Evolutionary conservation across 2,329 filamentous ascomycete species (phyloP), one percentile per base, ranked within the genome.

Genomic region (Botryotinia calthae): DNA sequence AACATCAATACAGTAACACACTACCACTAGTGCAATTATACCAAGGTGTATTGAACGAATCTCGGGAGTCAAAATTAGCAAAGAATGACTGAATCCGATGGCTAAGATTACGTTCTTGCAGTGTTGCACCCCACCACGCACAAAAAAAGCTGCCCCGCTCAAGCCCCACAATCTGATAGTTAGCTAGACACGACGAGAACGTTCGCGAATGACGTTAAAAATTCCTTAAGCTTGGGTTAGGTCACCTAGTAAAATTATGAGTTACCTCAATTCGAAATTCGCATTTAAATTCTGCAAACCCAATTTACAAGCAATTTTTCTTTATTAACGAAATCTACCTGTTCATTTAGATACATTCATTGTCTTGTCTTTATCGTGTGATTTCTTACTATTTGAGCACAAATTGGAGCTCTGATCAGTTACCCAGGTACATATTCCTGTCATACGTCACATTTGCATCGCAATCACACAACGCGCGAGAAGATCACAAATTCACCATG

Each of bases 131-230:
- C 40, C 61, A 40, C 59, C 34, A 62, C 37, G 25, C 59, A 22
- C 16, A 28, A 62, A 42, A 62, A 37, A 44, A 44, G 40, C 7
- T n/a, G 62, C 42, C 62, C 62, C 62, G 42, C 62, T 12, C 25
- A 6, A 48, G 62, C 42, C 62, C 62, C 62, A 28, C 62, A 65
- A 31, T 65, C 28, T 34, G 0, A 56, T 56, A 9, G 6, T 4
- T 56, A 56, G 22, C 34, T 42, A 56, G 65, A 67, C n/a, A 20
- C 3, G 20, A 56, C 65, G 65, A 68, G 65, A 68, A 68, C 48
- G 31, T 68, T 68, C 37, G 48, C 34, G 48, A 56, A 56, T 40
- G 28, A 56, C 37, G 51, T 42, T 37, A 37, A 54, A 34, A 67
- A 54, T 22, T 28, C 51, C 51, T 56, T 56, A 28, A 51, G 48